These are phyloP conservation scores for Tilletiaria anomala DNA, from an alignment of 1,284 basidiomycete species.

Conservation along the genomic window DNA sequence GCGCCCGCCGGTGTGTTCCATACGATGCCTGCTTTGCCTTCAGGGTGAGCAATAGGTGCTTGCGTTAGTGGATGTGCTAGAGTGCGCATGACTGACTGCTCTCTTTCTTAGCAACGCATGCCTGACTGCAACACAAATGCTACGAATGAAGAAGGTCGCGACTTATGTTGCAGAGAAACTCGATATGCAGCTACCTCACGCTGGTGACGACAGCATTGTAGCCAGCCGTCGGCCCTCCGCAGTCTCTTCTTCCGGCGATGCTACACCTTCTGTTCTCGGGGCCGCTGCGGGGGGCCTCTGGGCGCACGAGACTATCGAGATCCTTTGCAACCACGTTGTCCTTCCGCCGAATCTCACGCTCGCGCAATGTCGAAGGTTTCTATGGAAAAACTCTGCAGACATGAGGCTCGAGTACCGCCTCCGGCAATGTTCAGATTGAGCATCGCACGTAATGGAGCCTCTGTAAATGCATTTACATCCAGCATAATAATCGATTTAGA, in stretches of 20 bases:
- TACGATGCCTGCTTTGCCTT: conserved; percentile 28
- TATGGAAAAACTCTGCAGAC: conserved; percentile 11
- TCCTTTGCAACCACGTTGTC: conserved; percentile 66
- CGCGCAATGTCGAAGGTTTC: conserved; percentile 43
- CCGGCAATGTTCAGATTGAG: background rate
- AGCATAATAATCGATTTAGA: too few relatives aligned
- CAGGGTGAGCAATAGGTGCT: too few relatives aligned
- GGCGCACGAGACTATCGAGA: conserved; percentile 68
- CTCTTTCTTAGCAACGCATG: conserved; percentile 59
- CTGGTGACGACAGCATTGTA: conserved; percentile 10
- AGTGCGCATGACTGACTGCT: too few relatives aligned
- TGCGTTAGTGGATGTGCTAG: too few relatives aligned
- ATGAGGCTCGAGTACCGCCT: conserved; percentile 18
- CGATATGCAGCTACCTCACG: conserved; percentile 43
- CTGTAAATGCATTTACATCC: too few relatives aligned
- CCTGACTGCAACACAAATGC: conserved; percentile 68
- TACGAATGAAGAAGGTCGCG: conserved; percentile 70
- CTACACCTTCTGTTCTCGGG: background rate
- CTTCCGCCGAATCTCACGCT: conserved; percentile 74
- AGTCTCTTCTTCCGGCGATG: background rate
- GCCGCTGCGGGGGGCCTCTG: conserved; percentile 6
- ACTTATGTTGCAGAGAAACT: conserved; percentile 79
- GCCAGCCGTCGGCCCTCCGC: conserved; percentile 7
- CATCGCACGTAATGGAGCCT: too few relatives aligned
- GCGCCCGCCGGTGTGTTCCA: too few relatives aligned